Conservation (phyloP, 495 filamentous ascomycete species). For the Xylaria bambusicola region DNA sequence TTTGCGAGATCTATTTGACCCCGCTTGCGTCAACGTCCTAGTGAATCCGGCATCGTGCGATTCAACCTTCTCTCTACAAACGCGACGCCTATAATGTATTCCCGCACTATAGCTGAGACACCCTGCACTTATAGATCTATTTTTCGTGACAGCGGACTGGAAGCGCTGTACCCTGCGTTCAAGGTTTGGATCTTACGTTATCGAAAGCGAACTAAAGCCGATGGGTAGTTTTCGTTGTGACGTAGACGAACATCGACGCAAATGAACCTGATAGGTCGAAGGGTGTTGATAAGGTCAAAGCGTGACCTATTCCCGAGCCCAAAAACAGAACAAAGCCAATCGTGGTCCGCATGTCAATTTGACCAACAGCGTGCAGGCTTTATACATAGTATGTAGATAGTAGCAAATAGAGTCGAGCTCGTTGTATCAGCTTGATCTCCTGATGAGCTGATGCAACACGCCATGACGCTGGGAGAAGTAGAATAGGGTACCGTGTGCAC, state of each 20-base stretch:
- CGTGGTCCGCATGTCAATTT: constrained; percentile 10
- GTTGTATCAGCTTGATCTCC: too few species aligned
- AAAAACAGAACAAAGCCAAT: not conserved
- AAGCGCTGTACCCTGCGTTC: not conserved
- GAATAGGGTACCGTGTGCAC: not conserved
- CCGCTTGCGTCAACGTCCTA: too few species aligned
- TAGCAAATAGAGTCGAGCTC: too few species aligned
- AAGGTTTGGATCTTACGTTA: not conserved
- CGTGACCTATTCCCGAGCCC: not conserved
- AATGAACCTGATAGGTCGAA: constrained; percentile 1
- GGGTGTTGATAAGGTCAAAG: not conserved
- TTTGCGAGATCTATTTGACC: too few species aligned
- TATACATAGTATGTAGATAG: too few species aligned
- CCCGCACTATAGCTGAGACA: too few species aligned
- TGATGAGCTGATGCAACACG: not conserved
- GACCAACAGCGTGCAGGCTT: too few species aligned
- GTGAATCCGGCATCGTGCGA: too few species aligned
- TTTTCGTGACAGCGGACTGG: too few species aligned
- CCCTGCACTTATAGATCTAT: too few species aligned
- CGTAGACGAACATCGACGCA: not conserved
- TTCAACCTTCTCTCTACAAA: too few species aligned
- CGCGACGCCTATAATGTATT: too few species aligned
- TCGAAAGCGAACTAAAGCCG: not conserved
- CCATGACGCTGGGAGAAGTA: not conserved
- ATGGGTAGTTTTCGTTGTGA: not conserved